These are phyloP conservation scores for Margaritispora aquatica DNA, from an alignment of 495 filamentous ascomycete genomes.

Conservation along the genomic window DNA sequence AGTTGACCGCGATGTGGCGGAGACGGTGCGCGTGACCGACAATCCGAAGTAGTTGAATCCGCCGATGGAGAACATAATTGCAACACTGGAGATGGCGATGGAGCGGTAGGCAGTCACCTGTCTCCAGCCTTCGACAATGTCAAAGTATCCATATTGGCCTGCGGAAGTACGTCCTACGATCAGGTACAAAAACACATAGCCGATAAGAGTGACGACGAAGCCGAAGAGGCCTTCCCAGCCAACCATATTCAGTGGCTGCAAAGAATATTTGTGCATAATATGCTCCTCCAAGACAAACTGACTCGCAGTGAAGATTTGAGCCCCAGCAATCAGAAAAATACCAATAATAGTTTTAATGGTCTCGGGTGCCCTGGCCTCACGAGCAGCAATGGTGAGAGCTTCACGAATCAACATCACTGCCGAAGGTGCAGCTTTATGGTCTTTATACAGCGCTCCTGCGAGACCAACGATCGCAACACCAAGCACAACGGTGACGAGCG, in stretches of 20 bases:
- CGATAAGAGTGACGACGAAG: conserved; percentile 72
- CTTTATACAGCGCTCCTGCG: conserved; percentile 72
- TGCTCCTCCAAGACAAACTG: conserved; percentile 96
- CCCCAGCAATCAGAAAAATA: conserved; percentile 80
- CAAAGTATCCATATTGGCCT: conserved; percentile 80
- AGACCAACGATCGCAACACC: conserved; percentile 89
- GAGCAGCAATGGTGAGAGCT: conserved; percentile 11
- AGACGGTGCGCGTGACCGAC: conserved; percentile 80
- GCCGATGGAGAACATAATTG: conserved; percentile 96
- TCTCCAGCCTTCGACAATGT: conserved; percentile 74
- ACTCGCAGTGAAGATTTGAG: conserved; percentile 92
- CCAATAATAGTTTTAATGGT: conserved; percentile 72
- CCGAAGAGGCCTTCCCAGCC: conserved; percentile 97
- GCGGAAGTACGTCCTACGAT: conserved; percentile 65
- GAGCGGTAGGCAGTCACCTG: conserved; percentile 65
- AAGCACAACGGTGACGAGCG: conserved; percentile 76
- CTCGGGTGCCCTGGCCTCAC: conserved; percentile 41
- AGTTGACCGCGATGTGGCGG: conserved; percentile 85
- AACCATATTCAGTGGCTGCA: conserved; percentile 86
- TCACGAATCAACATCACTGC: conserved; percentile 10
- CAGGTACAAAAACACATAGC: conserved; percentile 74
- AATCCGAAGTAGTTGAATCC: conserved; percentile 99
- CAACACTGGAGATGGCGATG: conserved; percentile 65
- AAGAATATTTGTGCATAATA: conserved; percentile 81
- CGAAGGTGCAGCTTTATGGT: conserved; percentile 42